These are phyloP conservation scores for Anisogramma anomala DNA, from an alignment of 2,329 filamentous ascomycete genomes.

Conservation along the genomic window DNA sequence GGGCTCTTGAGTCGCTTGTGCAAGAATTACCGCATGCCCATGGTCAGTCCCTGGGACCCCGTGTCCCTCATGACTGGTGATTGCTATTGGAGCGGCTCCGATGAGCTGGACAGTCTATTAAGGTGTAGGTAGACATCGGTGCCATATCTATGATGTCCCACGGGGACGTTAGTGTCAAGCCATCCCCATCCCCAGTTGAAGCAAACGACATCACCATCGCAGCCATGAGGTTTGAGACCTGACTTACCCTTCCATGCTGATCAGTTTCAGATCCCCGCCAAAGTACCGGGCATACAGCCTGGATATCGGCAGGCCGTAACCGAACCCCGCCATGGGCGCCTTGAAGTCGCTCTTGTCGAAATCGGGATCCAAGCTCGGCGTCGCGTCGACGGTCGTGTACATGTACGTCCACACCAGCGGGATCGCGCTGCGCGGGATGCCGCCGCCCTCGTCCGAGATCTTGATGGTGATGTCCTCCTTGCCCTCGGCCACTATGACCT, in stretches of 20 bases:
- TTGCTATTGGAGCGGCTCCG: constrained; percentile 92
- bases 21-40: constrained; percentile 33
- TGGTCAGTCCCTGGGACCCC: constrained; percentile 54
- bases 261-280: constrained; percentile 90
- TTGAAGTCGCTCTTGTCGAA: constrained; percentile 99
- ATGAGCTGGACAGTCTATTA: constrained; percentile 88
- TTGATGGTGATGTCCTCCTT: constrained; percentile 99
- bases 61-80: constrained; percentile 76
- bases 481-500: constrained; percentile 94
- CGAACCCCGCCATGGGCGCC: constrained; percentile 96
- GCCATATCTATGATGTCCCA: constrained; percentile 56
- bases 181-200: not conserved
- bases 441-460: constrained; percentile 90
- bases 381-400: constrained; percentile 97
- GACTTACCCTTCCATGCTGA: constrained; percentile 96
- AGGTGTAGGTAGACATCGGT: constrained; percentile 98
- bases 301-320: constrained; percentile 93
- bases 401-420: constrained; percentile 99
- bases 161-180: constrained; percentile 15
- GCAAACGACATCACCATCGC: not conserved
- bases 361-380: constrained; percentile 87
- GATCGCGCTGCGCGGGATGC: constrained; percentile 84
- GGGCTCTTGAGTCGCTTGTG: constrained; percentile 55
- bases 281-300: constrained; percentile 93
- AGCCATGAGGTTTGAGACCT: not conserved